Evolutionary conservation across 495 filamentous ascomycete species (phyloP), one percentile per base, ranked within the genome.

Genomic region (Neurospora terricola): DNA sequence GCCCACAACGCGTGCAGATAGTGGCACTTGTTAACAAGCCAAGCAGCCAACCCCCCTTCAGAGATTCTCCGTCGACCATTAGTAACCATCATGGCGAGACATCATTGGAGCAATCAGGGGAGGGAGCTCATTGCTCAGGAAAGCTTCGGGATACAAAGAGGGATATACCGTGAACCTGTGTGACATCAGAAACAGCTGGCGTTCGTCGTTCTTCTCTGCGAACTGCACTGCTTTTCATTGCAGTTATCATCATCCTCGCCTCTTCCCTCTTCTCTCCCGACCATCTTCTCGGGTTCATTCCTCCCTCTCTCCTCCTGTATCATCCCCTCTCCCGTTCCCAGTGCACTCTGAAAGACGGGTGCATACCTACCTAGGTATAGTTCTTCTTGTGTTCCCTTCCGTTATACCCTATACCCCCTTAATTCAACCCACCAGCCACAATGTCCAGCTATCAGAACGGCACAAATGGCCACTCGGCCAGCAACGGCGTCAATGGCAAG

Each of bases 401-500:
- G 18, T 62, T 18, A 34, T 62, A 62, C 23, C 11, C 12, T 9
- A 30, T 14, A 16, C 48, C 21, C 45, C 43, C 6, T 45, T 14
- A 11, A 27, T 18, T 30, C 39, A 5, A 4, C 12, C 9, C 27
- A 59, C 43, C 34, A 23, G 30, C 18, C 45, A 42, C 73, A 12
- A 77, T 77, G 76, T 69, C 74, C 7, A 70, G 42, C 39, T 73
- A 75, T 40, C 54, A 34, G 12, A 74, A 74, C 21, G 72, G 72
- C 23, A 40, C 45, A 27, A 73, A 73, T 12, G 40, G 69, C 37
- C 34, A 30, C 2, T 72, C 34, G 30, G 27, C 62, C 45, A 70
- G 62, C 66, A 54, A 62, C 2, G 39, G 37, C 27, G 42, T 69
- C 36, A 74, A 72, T 59, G 71, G 69, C 48, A 73, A 73, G 36